Conservation (phyloP, 2,329 filamentous ascomycete species). For the Fusarium bactridioides region DNA sequence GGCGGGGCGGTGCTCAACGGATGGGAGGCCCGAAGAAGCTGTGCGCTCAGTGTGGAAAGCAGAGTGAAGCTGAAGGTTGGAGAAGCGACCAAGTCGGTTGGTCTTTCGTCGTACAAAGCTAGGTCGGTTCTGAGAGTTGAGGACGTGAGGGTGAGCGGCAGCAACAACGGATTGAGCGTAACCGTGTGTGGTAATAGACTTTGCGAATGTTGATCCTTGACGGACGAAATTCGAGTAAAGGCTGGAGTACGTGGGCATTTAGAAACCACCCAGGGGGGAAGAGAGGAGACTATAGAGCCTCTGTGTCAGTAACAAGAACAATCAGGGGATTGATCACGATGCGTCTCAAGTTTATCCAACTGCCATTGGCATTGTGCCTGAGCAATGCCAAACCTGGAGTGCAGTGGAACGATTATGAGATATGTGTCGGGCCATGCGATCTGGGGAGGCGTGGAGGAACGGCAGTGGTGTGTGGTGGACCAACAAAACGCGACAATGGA, state of each 20-base stretch:
- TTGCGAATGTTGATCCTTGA: conserved; percentile 84
- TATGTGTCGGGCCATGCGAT: conserved; percentile 41
- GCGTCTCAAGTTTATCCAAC: conserved; percentile 7
- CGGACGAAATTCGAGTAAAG: conserved; percentile 86
- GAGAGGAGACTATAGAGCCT: conserved; percentile 56
- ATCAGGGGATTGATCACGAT: background rate
- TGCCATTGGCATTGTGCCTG: conserved; percentile 25
- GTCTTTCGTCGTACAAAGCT: conserved; percentile 67
- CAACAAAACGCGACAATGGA: conserved; percentile 4
- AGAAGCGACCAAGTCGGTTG: conserved; percentile 62
- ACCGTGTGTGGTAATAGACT: conserved; percentile 95
- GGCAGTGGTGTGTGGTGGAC: conserved; percentile 34
- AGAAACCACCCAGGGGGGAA: conserved; percentile 73
- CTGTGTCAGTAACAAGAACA: conserved; percentile 37
- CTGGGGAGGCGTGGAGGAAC: conserved; percentile 30
- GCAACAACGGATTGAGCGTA: conserved; percentile 98
- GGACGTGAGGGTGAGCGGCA: conserved; percentile 81
- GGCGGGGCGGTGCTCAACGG: conserved; percentile 63
- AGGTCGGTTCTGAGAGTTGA: conserved; percentile 75
- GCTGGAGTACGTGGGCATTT: conserved; percentile 84
- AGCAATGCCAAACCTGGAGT: conserved; percentile 30
- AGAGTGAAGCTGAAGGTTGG: conserved; percentile 73
- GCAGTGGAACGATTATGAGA: conserved; percentile 41
- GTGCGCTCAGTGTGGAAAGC: conserved; percentile 73
- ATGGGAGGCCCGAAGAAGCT: conserved; percentile 54